These are phyloP conservation scores for Pholiota microspora DNA, from an alignment of 768 basidiomycete genomes.

Conservation along the genomic window DNA sequence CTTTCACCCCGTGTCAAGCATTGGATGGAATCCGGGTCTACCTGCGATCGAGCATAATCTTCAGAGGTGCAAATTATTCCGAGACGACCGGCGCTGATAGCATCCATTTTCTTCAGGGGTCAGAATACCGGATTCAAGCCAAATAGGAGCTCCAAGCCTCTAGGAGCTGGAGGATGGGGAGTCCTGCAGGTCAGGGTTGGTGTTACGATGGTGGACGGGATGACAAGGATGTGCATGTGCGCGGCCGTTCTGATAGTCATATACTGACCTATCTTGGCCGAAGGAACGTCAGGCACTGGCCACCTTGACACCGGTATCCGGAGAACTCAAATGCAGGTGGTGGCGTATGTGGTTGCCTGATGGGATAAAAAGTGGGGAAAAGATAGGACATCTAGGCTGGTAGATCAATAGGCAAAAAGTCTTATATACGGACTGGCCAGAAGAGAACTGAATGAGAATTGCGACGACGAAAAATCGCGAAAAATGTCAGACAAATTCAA, in stretches of 20 bases:
- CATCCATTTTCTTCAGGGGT: neutral
- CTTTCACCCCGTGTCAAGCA: slow-evolving; percentile 32
- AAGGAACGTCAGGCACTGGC: neutral
- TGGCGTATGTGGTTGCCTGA: neutral
- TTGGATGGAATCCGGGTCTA: slow-evolving; percentile 15
- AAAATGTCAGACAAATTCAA: too few relatives aligned
- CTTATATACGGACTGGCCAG: too few relatives aligned
- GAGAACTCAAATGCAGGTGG: neutral
- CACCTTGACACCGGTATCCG: neutral
- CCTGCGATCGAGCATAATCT: slow-evolving; percentile 15
- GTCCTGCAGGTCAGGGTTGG: neutral
- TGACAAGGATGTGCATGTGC: neutral
- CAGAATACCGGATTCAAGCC: neutral
- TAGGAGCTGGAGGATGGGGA: neutral
- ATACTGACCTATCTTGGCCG: neutral
- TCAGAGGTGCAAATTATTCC: slow-evolving; percentile 21
- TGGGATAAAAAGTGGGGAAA: neutral
- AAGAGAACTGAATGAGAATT: neutral
- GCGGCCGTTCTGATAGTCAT: neutral
- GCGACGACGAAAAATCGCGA: too few relatives aligned
- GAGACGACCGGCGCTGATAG: neutral
- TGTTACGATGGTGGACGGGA: neutral
- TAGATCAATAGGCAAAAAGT: neutral
- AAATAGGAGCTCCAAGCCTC: neutral
- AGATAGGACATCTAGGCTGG: neutral